Base-by-base conservation (phyloP, 2,329 filamentous ascomycete genomes). In the Dactylonectria estremocensis region DNA sequence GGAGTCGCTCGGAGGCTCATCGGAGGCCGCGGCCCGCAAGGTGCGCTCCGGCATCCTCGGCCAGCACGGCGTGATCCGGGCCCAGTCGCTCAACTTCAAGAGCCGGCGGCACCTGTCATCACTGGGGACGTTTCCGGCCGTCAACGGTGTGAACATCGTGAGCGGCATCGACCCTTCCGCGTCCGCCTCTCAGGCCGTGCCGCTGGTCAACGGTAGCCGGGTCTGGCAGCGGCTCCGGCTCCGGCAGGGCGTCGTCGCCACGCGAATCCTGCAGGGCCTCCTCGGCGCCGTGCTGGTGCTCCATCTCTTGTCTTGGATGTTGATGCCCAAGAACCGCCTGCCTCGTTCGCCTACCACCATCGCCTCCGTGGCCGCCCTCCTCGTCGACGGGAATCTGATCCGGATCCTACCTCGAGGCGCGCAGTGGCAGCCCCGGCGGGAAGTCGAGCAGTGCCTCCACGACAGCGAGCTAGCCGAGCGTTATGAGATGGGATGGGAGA, bases 301-400 rank as follows among this genome's bases (percentile, higher is more conserved):
- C 2, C 72, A 76, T 14, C 52, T 78, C 1, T 33, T 74, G 7
- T 70, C 78, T 0, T 82, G 80, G 80, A 59, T 74, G 2, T 72
- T 74, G 2, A 73, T 74, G 8, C 74, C 72, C 3, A 72, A 72
- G 7, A 66, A 73, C 16, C 69, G 68, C 11, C 72, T 81, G 13
- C 80, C 81, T 16, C 73, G 77, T 1, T 69, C 74, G 8, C 77
- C 76, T 9, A 77, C 77, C 3, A 80, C 75, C 28, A 80, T 83
- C 56, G 81, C 80, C n/a, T 79, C 78, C n/a, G 65, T 78, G 20
- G 79, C 79, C 0, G 79, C 79, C 1, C 71, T 82, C 24, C 73
- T 83, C 3, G 80, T 76, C 1, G 81, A 82, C 28, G 81, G 81
- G 1, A 82, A 83, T 64, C 64, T 82, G 3, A 72, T 81, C 40